Conservation (phyloP, 208 protist genomes). For the Crithidia acanthocephali region DNA sequence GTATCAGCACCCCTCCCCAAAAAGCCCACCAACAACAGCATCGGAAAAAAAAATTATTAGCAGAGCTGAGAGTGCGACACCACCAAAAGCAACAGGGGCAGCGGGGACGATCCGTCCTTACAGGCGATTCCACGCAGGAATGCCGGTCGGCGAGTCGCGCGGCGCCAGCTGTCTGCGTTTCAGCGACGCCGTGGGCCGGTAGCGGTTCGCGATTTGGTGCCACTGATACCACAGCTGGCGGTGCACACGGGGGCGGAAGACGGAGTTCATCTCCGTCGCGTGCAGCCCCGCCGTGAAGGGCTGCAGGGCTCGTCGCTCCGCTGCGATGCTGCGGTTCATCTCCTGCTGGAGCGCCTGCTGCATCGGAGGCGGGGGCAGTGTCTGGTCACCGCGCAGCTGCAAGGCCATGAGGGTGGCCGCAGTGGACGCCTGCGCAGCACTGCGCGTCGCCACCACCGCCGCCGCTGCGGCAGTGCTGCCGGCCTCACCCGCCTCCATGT, state of each 20-base stretch:
- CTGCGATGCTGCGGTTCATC: conserved; percentile 46
- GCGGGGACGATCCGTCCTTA: no score
- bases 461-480: not conserved
- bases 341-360: conserved; percentile 62
- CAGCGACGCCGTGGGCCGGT: conserved; percentile 78
- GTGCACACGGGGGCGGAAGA: conserved; percentile 89
- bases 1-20: no score
- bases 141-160: conserved; percentile 87
- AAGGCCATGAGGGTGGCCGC: conserved; percentile 56
- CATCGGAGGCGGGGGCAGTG: conserved; percentile 45
- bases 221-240: conserved; percentile 92
- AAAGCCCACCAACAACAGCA: no score
- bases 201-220: conserved; percentile 90
- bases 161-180: conserved; percentile 87
- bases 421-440: conserved; percentile 28
- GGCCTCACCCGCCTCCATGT: conserved; percentile 1
- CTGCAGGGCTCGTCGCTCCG: conserved; percentile 45
- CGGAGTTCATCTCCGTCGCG: conserved; percentile 75
- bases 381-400: conserved; percentile 79
- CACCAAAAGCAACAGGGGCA: no score
- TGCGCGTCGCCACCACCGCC: not conserved
- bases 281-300: conserved; percentile 86
- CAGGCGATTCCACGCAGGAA: conserved; percentile 88
- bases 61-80: no score
- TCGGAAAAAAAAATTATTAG: no score